These are phyloP conservation scores for Saturnispora silvae DNA, from an alignment of 805 yeast species.

Conservation along the genomic window DNA sequence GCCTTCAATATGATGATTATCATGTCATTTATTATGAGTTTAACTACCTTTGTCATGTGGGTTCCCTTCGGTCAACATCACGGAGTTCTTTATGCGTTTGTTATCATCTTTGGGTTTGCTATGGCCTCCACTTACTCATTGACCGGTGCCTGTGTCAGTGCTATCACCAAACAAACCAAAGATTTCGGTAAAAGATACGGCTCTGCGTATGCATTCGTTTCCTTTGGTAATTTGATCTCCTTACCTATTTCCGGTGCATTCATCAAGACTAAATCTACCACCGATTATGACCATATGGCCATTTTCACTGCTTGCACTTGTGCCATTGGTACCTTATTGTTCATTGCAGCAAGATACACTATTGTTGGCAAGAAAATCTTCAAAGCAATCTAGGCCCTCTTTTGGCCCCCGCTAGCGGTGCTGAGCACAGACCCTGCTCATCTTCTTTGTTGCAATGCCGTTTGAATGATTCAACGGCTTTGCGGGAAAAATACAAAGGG, in stretches of 20 bases:
- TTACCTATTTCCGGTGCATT: constrained; percentile 35
- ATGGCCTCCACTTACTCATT: constrained; percentile 50
- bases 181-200: constrained; percentile 64
- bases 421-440: background rate
- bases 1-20: constrained; percentile 40
- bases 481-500: too few relatives aligned
- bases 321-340: constrained; percentile 27
- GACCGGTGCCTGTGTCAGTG: constrained; percentile 53
- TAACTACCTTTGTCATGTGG: constrained; percentile 46
- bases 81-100: constrained; percentile 38
- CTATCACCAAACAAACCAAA: constrained; percentile 39
- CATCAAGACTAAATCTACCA: constrained; percentile 24
- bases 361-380: constrained; percentile 33
- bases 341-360: constrained; percentile 33
- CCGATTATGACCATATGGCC: constrained; percentile 28
- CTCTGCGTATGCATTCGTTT: constrained; percentile 48
- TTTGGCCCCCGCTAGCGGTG: background rate
- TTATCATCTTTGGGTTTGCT: constrained; percentile 44
- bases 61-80: constrained; percentile 43
- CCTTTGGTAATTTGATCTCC: constrained; percentile 38
- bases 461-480: background rate
- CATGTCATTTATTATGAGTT: constrained; percentile 36
- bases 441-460: background rate
- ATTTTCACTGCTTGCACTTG: constrained; percentile 20
- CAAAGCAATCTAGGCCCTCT: constrained; percentile 10